Conservation (phyloP, 208 protist species). For the Leishmania arabica region DNA sequence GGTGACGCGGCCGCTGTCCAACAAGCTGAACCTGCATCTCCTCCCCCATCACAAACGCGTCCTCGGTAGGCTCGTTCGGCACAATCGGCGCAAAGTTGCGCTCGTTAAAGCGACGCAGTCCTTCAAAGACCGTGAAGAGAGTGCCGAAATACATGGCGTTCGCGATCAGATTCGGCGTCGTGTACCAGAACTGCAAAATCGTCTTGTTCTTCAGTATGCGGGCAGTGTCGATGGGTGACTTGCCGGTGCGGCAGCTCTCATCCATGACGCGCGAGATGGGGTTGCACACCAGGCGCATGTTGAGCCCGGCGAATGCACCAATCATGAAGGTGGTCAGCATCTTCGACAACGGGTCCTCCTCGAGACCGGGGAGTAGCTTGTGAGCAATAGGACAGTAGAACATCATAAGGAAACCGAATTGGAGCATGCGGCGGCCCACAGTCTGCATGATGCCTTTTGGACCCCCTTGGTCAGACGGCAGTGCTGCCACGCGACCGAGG, state of each 20-base stretch:
- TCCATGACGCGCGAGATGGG: slow-evolving; percentile 84
- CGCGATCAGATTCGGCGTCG: slow-evolving; percentile 73
- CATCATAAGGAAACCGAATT: slow-evolving; percentile 89
- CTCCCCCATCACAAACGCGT: slow-evolving; percentile 8
- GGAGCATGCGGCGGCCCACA: slow-evolving; percentile 67
- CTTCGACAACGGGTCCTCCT: slow-evolving; percentile 70
- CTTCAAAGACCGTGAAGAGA: slow-evolving; percentile 88
- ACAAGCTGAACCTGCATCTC: slow-evolving; percentile 22
- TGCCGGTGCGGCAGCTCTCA: slow-evolving; percentile 79
- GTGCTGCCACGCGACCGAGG: slow-evolving; percentile 50
- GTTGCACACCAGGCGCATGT: slow-evolving; percentile 89
- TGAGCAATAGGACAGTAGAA: slow-evolving; percentile 78
- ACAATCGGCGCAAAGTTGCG: slow-evolving; percentile 61
- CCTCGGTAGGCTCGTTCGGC: slow-evolving; percentile 17
- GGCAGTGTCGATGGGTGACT: slow-evolving; percentile 47
- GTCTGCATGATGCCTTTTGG: slow-evolving; percentile 74
- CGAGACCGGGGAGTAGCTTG: slow-evolving; percentile 64
- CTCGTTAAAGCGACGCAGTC: slow-evolving; percentile 85
- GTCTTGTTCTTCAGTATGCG: slow-evolving; percentile 79
- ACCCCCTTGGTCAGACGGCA: slow-evolving; percentile 78
- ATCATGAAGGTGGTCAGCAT: slow-evolving; percentile 84
- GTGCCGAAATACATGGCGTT: slow-evolving; percentile 90
- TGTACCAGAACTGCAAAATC: slow-evolving; percentile 90
- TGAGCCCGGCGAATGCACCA: slow-evolving; percentile 68
- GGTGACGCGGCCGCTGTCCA: neutral